A percentile compares a stretch with the other conserved stretches of the same genome.
Conservation (phyloP, 805 yeast genomes). For the Wickerhamiella hasegawae region DNA sequence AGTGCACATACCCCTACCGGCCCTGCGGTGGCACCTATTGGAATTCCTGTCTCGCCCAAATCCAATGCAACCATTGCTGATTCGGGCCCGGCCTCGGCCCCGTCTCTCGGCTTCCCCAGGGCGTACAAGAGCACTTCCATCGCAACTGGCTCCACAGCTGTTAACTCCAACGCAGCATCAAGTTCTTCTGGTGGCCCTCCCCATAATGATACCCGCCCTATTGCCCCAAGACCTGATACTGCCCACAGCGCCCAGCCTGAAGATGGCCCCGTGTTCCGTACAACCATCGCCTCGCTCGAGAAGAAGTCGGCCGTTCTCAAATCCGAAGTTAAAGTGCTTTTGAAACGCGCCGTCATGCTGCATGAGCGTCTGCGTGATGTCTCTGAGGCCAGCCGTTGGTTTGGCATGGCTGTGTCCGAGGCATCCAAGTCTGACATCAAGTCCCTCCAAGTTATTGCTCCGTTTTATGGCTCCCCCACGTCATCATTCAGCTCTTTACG, state of each 20-base stretch:
- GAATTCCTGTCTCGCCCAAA: background rate
- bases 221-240: constrained; percentile 14
- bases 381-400: constrained; percentile 22
- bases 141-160: background rate
- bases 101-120: background rate
- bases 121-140: background rate
- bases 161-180: background rate
- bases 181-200: background rate
- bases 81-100: background rate
- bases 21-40: background rate
- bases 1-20: background rate
- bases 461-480: constrained; percentile 14
- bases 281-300: constrained; percentile 25
- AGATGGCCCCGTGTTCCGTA: constrained; percentile 30
- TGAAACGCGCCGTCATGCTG: constrained; percentile 22
- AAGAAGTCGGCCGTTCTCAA: constrained; percentile 22
- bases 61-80: background rate
- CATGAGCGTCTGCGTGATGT: constrained; percentile 20
- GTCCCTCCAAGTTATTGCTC: constrained; percentile 18
- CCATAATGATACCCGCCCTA: background rate
- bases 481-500: constrained; percentile 16
- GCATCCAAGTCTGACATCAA: constrained; percentile 20
- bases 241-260: constrained; percentile 23
- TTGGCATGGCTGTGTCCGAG: constrained; percentile 19
- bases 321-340: constrained; percentile 21